Evolutionary conservation across 768 basidiomycete genomes (phyloP).

Genomic region (Boletus eberwhitei): DNA sequence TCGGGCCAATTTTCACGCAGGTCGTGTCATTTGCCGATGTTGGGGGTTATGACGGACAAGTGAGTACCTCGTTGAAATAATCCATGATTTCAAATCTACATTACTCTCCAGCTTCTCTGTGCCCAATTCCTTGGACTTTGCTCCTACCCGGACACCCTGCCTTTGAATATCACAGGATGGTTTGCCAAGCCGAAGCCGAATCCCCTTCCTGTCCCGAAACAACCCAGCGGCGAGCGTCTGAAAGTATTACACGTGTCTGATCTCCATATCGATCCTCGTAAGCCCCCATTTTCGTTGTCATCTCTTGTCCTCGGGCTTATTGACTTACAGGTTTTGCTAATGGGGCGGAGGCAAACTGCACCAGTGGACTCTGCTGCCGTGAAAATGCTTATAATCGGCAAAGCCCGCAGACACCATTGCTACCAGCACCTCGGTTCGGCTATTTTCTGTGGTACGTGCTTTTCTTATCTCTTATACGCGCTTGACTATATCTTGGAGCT

Average conservation of each 20-base stretch:
- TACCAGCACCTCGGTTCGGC: conserved; percentile 68
- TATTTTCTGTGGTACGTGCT: conserved; percentile 51
- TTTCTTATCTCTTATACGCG: neutral
- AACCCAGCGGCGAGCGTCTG: conserved; percentile 59
- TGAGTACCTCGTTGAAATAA: conserved; percentile 19
- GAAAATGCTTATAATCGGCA: conserved; percentile 44
- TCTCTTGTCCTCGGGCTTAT: neutral
- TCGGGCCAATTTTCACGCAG: conserved; percentile 66
- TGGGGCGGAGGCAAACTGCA: conserved; percentile 71
- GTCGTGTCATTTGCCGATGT: conserved; percentile 69
- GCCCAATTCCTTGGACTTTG: conserved; percentile 57
- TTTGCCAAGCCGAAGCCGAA: conserved; percentile 76
- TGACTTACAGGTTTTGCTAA: conserved; percentile 55
- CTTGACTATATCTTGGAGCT: neutral
- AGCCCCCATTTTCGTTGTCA: conserved; percentile 10
- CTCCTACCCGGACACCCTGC: conserved; percentile 51
- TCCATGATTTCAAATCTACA: neutral
- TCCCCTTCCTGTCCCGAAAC: conserved; percentile 55
- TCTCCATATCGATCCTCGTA: conserved; percentile 72
- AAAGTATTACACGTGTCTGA: conserved; percentile 79
- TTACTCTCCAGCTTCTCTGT: conserved; percentile 48
- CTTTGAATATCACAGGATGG: conserved; percentile 64
- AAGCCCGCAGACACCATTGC: conserved; percentile 48
- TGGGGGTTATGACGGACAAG: conserved; percentile 72
- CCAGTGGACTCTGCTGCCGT: conserved; percentile 64